Evolutionary conservation across 345 rosid species (phyloP).

Genomic region (Salix koriyanagi): DNA sequence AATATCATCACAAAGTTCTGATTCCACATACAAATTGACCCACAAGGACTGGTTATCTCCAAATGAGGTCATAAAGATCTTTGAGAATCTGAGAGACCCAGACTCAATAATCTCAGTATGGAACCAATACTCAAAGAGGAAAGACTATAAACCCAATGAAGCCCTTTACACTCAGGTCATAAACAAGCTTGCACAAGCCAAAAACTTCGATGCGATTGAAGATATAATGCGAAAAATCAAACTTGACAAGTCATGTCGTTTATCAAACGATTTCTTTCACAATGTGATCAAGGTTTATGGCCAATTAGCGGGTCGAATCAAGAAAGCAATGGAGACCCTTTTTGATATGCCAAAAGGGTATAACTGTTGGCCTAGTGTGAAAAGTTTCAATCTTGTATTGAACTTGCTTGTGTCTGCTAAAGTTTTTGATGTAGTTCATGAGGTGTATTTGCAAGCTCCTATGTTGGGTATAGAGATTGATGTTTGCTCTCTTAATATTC

Average conservation of each 20-base stretch:
- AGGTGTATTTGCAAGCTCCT: constrained; percentile 56
- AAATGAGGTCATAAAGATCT: constrained; percentile 52
- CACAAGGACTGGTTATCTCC: constrained; percentile 89
- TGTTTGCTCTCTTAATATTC: constrained; percentile 75
- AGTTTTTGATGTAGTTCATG: constrained; percentile 54
- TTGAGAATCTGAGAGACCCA: constrained; percentile 51
- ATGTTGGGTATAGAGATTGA: constrained; percentile 71
- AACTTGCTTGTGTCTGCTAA: constrained; percentile 68
- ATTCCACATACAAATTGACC: constrained; percentile 35
- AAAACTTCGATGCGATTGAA: constrained; percentile 65
- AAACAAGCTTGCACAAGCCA: constrained; percentile 50
- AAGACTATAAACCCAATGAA: constrained; percentile 75
- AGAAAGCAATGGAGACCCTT: constrained; percentile 55
- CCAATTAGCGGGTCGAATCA: constrained; percentile 55
- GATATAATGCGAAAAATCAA: constrained; percentile 45
- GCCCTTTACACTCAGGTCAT: constrained; percentile 55
- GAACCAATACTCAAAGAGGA: constrained; percentile 55
- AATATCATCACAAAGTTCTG: background rate
- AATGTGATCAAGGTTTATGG: constrained; percentile 68
- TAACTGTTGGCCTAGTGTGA: constrained; percentile 67
- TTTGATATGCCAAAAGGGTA: constrained; percentile 56
- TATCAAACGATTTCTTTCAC: constrained; percentile 74
- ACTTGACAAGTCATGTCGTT: constrained; percentile 40
- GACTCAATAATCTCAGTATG: constrained; percentile 43
- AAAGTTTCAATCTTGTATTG: constrained; percentile 65